Percentiles rank a stretch among this genome's conserved stretches.
Conservation (phyloP, 2,329 filamentous ascomycete species). For the Hymenoscyphus albidus region DNA sequence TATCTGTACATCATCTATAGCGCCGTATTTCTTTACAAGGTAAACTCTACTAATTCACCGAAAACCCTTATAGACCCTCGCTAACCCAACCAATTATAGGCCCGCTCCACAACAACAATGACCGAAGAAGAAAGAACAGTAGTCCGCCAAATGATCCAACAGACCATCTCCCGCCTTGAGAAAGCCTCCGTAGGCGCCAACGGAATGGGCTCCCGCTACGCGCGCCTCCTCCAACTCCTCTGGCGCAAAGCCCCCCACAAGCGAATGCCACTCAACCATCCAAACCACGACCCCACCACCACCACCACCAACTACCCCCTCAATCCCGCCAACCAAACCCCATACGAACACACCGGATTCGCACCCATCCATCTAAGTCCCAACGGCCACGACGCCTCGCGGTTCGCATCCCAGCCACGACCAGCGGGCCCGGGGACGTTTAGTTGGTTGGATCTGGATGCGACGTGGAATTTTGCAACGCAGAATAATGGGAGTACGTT, state of each 20-base stretch:
- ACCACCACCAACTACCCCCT: constrained; percentile 1
- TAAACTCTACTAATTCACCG: constrained; percentile 29
- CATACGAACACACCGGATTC: neutral
- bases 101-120: constrained; percentile 30
- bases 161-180: constrained; percentile 56
- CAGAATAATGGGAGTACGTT: constrained; percentile 22
- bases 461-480: constrained; percentile 33
- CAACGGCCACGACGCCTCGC: neutral
- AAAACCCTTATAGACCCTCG: neutral
- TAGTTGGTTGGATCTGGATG: constrained; percentile 32
- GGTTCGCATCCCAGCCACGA: neutral
- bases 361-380: constrained; percentile 6
- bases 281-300: neutral
- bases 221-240: constrained; percentile 55
- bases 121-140: constrained; percentile 35
- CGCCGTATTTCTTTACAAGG: constrained; percentile 63
- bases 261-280: neutral
- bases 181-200: constrained; percentile 54
- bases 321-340: constrained; percentile 4
- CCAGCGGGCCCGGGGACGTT: constrained; percentile 22
- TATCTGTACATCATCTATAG: constrained; percentile 61
- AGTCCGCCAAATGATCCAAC: constrained; percentile 54
- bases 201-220: constrained; percentile 58
- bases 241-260: constrained; percentile 45
- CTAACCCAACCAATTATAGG: constrained; percentile 32